Conservation (phyloP, 768 basidiomycete species). For the Pleurotus citrinopileatus region DNA sequence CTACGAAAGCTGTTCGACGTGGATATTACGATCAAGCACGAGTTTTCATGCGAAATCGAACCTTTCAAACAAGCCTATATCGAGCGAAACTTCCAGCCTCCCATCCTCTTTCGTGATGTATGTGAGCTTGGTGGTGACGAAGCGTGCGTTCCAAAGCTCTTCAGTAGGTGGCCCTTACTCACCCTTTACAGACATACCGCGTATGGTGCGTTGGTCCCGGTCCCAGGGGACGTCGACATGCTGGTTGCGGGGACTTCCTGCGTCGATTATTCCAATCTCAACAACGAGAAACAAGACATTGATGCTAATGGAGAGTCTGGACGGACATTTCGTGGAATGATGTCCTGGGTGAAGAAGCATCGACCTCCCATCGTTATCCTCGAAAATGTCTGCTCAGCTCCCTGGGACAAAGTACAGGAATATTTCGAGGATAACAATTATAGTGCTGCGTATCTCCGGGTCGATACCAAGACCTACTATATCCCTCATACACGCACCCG, state of each 20-base stretch:
- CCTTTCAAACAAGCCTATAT: constrained; percentile 98
- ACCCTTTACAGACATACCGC: constrained; percentile 70
- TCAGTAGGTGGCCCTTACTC: constrained; percentile 7
- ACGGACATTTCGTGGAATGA: constrained; percentile 92
- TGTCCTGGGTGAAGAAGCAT: constrained; percentile 86
- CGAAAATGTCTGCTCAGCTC: constrained; percentile 91
- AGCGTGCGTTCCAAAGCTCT: constrained; percentile 52
- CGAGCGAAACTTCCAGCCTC: constrained; percentile 92
- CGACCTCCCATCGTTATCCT: constrained; percentile 89
- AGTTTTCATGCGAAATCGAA: constrained; percentile 96
- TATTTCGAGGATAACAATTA: constrained; percentile 78
- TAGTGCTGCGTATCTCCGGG: constrained; percentile 63
- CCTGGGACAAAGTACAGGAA: constrained; percentile 75
- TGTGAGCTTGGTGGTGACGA: constrained; percentile 79
- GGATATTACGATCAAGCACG: constrained; percentile 77
- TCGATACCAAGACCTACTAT: constrained; percentile 88
- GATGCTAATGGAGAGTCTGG: constrained; percentile 91
- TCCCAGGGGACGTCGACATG: constrained; percentile 89
- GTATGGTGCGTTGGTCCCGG: constrained; percentile 80
- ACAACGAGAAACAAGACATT: constrained; percentile 88
- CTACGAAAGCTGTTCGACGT: constrained; percentile 66
- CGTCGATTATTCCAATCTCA: constrained; percentile 95
- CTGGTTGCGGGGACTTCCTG: constrained; percentile 94
- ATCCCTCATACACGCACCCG: constrained; percentile 94
- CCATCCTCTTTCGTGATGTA: constrained; percentile 90